Base-by-base conservation (phyloP, 2,329 filamentous ascomycete species). In the Pseudofabraea citricarpa region DNA sequence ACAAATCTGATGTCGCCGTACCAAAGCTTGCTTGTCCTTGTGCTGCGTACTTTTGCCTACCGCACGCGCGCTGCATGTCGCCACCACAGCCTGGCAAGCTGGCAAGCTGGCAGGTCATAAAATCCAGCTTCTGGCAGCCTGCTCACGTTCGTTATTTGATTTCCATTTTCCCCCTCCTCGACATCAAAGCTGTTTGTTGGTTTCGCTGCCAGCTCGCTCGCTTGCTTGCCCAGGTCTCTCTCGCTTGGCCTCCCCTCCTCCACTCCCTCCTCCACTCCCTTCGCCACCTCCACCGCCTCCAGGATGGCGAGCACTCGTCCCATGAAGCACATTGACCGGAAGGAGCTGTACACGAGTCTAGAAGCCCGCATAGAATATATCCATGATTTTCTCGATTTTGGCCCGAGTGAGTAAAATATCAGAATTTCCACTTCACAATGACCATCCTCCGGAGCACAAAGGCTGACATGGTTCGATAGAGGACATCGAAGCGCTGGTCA, bases 351-450 rank as follows among this genome's bases (percentile, higher is more conserved):
- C 24, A 52, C 50, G 0, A 45, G 45, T 41, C 40, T 56, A n/a
- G 45, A 48, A 40, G 27, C 50, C n/a, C 46, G 59, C 19, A 50
- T 61, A 20, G 13, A 47, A 19, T 62, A 62, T 42, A 19, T 57
- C 0, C 56, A 52, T 22, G 36, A 44, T 15, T 62, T 54, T 38
- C 56, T 62, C 18, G 50, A 56, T 19, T 54, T 53, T 21, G 45
- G 45, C 32, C 43, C 24, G 27, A 43, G 49, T 51, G 21, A 37
- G 46, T 43, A 21, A 31, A 31, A 31, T n/a, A n/a, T 15, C 2
- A 31, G 13, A 15, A 31, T 13, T 5, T n/a, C 24, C 16, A 10
- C 27, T 31, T n/a, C 10, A 31, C 27, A 29, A n/a, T 2, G 26
- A 9, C 2, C 26, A 2, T 9, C 4, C n/a, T n/a, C 26, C 26